These are phyloP conservation scores for Boletus coccyginus DNA, from an alignment of 768 basidiomycete species.

Conservation along the genomic window DNA sequence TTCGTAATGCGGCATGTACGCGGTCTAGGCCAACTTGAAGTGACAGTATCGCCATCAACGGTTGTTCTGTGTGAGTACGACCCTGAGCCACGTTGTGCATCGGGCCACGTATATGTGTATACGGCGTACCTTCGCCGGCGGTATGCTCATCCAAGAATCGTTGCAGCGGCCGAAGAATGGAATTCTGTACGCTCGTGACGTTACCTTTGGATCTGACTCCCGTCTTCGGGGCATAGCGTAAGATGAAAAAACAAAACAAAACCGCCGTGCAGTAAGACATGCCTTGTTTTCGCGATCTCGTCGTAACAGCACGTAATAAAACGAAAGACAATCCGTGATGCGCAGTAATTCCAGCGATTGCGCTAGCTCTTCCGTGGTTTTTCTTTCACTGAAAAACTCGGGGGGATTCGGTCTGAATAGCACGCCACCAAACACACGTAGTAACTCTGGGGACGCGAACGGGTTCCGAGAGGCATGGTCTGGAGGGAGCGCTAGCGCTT, in stretches of 20 bases:
- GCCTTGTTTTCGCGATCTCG: conserved; percentile 62
- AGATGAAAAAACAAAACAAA: neutral
- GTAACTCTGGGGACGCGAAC: conserved; percentile 54
- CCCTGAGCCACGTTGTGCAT: neutral
- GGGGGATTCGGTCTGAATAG: conserved; percentile 57
- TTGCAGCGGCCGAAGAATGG: conserved; percentile 45
- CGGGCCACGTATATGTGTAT: neutral
- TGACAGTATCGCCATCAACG: conserved; percentile 28
- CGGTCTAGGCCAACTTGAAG: conserved; percentile 50
- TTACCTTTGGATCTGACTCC: conserved; percentile 47
- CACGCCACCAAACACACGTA: conserved; percentile 57
- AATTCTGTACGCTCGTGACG: conserved; percentile 42
- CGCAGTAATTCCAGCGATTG: conserved; percentile 58
- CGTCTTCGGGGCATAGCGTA: conserved; percentile 37
- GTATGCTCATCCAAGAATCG: conserved; percentile 36
- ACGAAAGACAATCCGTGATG: conserved; percentile 61
- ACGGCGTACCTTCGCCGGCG: conserved; percentile 27
- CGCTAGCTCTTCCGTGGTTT: conserved; percentile 45
- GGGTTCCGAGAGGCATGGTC: conserved; percentile 29
- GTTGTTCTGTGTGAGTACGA: neutral
- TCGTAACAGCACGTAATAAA: conserved; percentile 63
- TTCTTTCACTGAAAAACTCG: conserved; percentile 42
- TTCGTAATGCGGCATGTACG: conserved; percentile 39
- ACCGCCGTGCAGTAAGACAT: neutral
- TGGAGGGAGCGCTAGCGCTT: conserved; percentile 39